Percentiles rank a stretch among this genome's conserved stretches.
Evolutionary conservation across 176 grass and related monocot genomes (phyloP).

Genomic region (Musa itinerans): DNA sequence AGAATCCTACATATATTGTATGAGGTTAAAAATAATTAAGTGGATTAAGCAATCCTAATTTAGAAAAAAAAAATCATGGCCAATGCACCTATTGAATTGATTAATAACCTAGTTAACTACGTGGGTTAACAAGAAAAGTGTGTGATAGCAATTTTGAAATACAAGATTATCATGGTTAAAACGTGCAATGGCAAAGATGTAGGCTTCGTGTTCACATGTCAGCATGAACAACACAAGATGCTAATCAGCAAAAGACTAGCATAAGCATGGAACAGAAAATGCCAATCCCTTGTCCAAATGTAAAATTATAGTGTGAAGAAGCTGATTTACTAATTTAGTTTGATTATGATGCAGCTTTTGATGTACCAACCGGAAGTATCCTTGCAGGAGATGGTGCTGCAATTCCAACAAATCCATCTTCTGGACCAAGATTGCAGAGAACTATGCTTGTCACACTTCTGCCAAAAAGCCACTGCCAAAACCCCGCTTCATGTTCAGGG

Average conservation of each 20-base stretch:
- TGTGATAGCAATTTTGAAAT: too few relatives aligned
- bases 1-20: too few relatives aligned
- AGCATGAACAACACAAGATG: not conserved
- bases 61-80: too few relatives aligned
- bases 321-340: not conserved
- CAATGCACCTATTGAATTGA: too few relatives aligned
- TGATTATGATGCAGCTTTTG: slow-evolving; percentile 12
- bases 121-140: too few relatives aligned
- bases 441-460: slow-evolving; percentile 60
- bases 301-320: not conserved
- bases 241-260: not conserved
- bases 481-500: slow-evolving; percentile 67
- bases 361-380: slow-evolving; percentile 66
- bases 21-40: too few relatives aligned
- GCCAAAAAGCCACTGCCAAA: slow-evolving; percentile 98
- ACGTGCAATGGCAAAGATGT: too few relatives aligned
- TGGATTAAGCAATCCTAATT: too few relatives aligned
- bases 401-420: slow-evolving; percentile 92
- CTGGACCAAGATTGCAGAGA: slow-evolving; percentile 58
- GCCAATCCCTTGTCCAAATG: not conserved
- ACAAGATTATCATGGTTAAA: too few relatives aligned
- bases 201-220: too few relatives aligned
- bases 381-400: slow-evolving; percentile 66
- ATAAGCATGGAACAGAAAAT: not conserved
- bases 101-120: too few relatives aligned